These are phyloP conservation scores for Colletotrichum sp. DNA, from an alignment of 2,329 filamentous ascomycete species.

Conservation along the genomic window DNA sequence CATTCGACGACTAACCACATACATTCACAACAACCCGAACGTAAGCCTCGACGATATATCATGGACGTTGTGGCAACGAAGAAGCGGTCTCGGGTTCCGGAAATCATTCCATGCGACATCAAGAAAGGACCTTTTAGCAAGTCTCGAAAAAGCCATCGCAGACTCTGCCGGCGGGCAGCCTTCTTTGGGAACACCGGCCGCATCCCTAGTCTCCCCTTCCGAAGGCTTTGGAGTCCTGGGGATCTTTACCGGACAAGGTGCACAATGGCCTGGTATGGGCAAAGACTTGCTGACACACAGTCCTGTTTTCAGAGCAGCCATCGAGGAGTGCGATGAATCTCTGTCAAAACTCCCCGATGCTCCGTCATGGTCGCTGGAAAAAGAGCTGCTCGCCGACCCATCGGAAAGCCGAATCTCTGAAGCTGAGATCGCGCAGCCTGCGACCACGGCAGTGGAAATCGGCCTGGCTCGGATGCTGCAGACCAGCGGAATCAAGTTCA, in stretches of 20 bases:
- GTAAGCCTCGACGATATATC: not conserved
- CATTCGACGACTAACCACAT: not conserved
- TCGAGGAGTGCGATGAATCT: not conserved
- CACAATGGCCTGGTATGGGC: conserved; percentile 26
- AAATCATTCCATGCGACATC: not conserved
- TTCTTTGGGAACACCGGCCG: not conserved
- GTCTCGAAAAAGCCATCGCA: not conserved
- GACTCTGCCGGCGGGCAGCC: not conserved
- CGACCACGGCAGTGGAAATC: conserved; percentile 41
- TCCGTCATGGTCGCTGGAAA: conserved; percentile 24
- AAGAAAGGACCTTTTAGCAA: not conserved
- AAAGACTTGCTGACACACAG: conserved; percentile 38
- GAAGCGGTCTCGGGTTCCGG: not conserved
- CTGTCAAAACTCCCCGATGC: conserved; percentile 20
- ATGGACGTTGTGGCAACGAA: not conserved
- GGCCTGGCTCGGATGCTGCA: conserved; percentile 43
- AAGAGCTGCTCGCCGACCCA: conserved; percentile 22
- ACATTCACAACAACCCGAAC: not conserved
- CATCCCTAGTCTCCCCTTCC: not conserved
- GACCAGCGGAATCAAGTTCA: conserved; percentile 32
- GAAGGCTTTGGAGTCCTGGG: not conserved
- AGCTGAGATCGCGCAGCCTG: conserved; percentile 32
- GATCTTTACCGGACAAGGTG: conserved; percentile 32
- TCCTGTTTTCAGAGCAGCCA: conserved; percentile 32
- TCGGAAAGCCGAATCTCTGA: conserved; percentile 17